phyloP scores from a whole-genome alignment of 176 grass and related monocot species.

The Tillandsia fasciculata region DNA sequence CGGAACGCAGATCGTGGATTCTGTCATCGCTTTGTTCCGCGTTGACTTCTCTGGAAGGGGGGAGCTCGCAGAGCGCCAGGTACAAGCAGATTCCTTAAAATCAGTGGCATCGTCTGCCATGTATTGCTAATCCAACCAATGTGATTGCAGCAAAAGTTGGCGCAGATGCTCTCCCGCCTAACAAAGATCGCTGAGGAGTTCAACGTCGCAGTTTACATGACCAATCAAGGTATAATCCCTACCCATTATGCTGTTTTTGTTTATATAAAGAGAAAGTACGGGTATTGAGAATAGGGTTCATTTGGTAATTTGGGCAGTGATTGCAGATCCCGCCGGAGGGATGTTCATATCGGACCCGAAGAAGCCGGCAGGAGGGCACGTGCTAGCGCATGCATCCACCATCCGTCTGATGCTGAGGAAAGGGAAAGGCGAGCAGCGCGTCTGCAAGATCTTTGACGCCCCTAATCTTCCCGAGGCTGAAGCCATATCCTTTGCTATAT shows the following conservation, averaged over 20 bases:
- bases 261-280: background rate
- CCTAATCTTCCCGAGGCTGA: constrained; percentile 84
- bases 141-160: constrained; percentile 75
- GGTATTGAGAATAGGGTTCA: background rate
- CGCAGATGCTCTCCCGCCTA: constrained; percentile 79
- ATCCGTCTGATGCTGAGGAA: constrained; percentile 83
- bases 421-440: constrained; percentile 89
- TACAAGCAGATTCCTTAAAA: constrained; percentile 9
- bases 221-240: constrained; percentile 62
- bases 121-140: background rate
- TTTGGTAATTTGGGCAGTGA: constrained; percentile 40
- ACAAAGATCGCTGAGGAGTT: constrained; percentile 92
- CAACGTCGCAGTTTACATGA: constrained; percentile 95
- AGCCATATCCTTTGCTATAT: constrained; percentile 59
- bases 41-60: constrained; percentile 80
- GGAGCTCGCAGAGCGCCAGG: constrained; percentile 79
- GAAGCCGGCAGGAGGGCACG: constrained; percentile 78
- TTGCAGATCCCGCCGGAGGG: constrained; percentile 69
- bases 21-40: constrained; percentile 69
- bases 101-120: background rate
- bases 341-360: constrained; percentile 88
- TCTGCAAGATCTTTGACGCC: constrained; percentile 89
- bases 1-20: constrained; percentile 68
- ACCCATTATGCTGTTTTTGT: background rate
- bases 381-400: constrained; percentile 57